Conservation (phyloP, 1,139 yeast genomes). For the Debaryomyces coudertii region DNA sequence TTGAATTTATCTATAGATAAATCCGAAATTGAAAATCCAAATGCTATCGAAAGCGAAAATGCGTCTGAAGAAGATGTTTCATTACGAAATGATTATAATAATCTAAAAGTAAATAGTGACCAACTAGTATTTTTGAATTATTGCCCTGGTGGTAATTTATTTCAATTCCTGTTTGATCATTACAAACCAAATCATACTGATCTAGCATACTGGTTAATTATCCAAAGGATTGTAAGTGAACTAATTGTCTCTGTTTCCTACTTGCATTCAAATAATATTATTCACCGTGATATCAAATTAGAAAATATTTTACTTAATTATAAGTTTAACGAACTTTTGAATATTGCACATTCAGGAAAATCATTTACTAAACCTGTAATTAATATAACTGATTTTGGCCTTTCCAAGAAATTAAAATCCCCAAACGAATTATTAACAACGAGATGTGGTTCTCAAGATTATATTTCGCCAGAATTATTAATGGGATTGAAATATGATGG, state of each 20-base stretch:
- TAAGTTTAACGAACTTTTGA: constrained; percentile 18
- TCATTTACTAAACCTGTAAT: constrained; percentile 42
- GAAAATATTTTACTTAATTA: constrained; percentile 71
- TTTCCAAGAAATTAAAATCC: constrained; percentile 68
- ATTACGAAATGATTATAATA: constrained; percentile 23
- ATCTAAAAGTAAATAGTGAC: constrained; percentile 28
- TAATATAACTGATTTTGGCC: constrained; percentile 85
- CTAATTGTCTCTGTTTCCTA: constrained; percentile 69
- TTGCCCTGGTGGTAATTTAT: constrained; percentile 83
- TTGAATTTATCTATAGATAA: constrained; percentile 26
- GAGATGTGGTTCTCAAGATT: constrained; percentile 94
- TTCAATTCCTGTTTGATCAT: constrained; percentile 58
- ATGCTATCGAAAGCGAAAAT: constrained; percentile 20
- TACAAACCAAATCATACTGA: constrained; percentile 16
- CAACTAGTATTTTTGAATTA: constrained; percentile 71
- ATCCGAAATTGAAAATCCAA: constrained; percentile 24
- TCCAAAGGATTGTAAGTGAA: constrained; percentile 70
- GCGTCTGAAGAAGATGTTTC: constrained; percentile 19
- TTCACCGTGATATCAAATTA: constrained; percentile 86
- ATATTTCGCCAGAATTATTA: constrained; percentile 88
- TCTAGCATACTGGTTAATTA: constrained; percentile 45
- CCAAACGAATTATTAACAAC: constrained; percentile 70
- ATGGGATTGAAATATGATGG: constrained; percentile 94
- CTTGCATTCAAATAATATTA: constrained; percentile 65
- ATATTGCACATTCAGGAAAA: neutral